Evolutionary conservation across 345 rosid genomes (phyloP), one percentile per base, ranked within the genome.

Genomic region (Sisymbrium irio): DNA sequence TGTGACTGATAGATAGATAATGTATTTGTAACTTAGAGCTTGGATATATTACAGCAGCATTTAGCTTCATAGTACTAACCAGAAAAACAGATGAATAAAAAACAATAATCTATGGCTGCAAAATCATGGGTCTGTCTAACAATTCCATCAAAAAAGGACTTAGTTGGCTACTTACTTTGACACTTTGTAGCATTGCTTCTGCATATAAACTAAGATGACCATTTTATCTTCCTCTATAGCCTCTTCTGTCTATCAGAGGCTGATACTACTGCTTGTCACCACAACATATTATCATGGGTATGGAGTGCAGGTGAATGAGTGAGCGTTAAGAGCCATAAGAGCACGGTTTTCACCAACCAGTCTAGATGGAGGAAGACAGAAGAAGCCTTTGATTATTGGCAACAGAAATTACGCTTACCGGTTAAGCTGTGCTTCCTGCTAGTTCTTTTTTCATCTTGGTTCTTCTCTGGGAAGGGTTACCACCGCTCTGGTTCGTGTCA

Each of bases 361-460:
- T 54, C 75, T 36, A 44, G 42, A 42, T 62, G n/a, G 71, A 76
- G 42, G 58, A 62, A 53, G 74, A 51, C 33, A 10, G 62, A 67
- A 67, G 40, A 35, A 12, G 42, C 73, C 53, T 46, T 54, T 62
- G 60, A 65, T 56, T 27, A 30, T 17, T 56, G 62, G 53, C 30
- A 40, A 47, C 45, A 50, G 45, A 56, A 50, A 61, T 13, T 47
- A 28, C n/a, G 33, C 58, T 27, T 6, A 37, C 54, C 18, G 45
- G 58, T 72, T 69, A 87, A 71, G 81, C 80, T 72, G 83, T 27
- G 81, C 87, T 89, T 46, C 86, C 67, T 70, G 90, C 63, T 51
- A 88, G 92, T 74, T 90, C 92, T 62, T 83, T 75, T 44, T 78
- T 81, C 33, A 27, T 72, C 66, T 63, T 79, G 42, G 1, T 76